Evolutionary conservation across 176 grass and related monocot genomes (phyloP).

Genomic region (Aegilops sharonensis): DNA sequence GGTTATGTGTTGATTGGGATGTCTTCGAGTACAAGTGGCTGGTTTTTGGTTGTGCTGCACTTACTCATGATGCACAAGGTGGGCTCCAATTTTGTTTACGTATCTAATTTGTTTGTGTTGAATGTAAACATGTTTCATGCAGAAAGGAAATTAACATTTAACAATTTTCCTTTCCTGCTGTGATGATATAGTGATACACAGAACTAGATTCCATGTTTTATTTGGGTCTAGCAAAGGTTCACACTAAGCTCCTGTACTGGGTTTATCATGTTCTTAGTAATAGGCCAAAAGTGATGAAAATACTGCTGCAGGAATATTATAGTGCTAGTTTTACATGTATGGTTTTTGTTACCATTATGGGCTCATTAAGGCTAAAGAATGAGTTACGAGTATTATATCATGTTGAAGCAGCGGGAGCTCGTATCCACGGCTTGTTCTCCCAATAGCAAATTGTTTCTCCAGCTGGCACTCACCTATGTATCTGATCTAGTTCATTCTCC

Average conservation of each 20-base stretch:
- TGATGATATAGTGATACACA: neutral
- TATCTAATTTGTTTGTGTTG: neutral
- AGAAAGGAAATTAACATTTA: neutral
- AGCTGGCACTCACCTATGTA: neutral
- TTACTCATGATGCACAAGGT: conserved; percentile 29
- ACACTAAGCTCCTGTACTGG: neutral
- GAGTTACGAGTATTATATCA: neutral
- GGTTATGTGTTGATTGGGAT: conserved; percentile 25
- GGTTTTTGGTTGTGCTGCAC: conserved; percentile 20
- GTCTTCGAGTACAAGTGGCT: conserved; percentile 19
- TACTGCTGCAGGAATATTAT: neutral
- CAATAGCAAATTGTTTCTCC: neutral
- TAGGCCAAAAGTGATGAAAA: neutral
- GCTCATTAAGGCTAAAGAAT: neutral
- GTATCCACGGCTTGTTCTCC: neutral
- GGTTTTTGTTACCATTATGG: neutral
- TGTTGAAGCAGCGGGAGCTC: neutral
- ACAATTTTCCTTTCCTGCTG: neutral
- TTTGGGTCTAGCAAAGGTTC: neutral
- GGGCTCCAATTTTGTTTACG: conserved; percentile 1
- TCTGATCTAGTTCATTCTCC: conserved; percentile 9
- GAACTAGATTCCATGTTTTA: neutral
- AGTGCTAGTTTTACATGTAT: neutral
- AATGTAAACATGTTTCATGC: neutral
- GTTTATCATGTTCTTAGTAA: neutral